Evolutionary conservation across 1,284 basidiomycete genomes (phyloP), one percentile per base, ranked within the genome.

Genomic region (Lentinula novae-zelandiae): DNA sequence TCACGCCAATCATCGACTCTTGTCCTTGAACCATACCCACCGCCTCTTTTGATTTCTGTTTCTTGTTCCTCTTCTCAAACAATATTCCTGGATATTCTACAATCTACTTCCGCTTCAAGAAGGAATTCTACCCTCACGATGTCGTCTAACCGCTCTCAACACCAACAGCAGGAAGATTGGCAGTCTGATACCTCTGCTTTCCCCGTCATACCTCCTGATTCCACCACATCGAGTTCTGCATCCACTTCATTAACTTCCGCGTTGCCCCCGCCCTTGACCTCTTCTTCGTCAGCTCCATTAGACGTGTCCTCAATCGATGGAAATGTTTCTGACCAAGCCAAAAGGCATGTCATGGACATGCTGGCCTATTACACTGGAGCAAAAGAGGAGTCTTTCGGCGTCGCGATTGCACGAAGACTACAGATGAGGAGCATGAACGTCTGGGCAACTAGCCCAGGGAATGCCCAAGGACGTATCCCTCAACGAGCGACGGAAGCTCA

Each of bases 311-410:
- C 66, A 10, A 73, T 80, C 60, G 66, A 66, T 52, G 77, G 78
- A 12, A 81, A 80, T 62, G 66, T 76, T 22, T 68, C 73, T 6
- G 68, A 70, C 31, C 71, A 74, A 27, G 68, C 74, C 33, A 80
- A 79, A 62, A 70, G 71, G 27, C 62, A 70, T 5, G 70, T 70
- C 50, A 61, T 71, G 36, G 67, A 69, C 31, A 63, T 75, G 13
- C 73, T 80, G 53, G 64, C 67, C 8, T 72, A 74, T 64, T 79
- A 79, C 58, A 68, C 76, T 39, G 72, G 73, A 62, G 68, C 68
- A 1, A 65, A 64, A 46, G 58, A 58, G 5, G 59, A 60, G 12
- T 76, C 77, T 13, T 80, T 76, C 52, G 73, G 75, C 2, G 73
- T 71, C 6, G 68, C 71, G 6, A 65, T 79, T 15, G 78, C 78